Conservation (phyloP, 192 early-diverging fungal genomes). For the Diversispora epigaea region DNA sequence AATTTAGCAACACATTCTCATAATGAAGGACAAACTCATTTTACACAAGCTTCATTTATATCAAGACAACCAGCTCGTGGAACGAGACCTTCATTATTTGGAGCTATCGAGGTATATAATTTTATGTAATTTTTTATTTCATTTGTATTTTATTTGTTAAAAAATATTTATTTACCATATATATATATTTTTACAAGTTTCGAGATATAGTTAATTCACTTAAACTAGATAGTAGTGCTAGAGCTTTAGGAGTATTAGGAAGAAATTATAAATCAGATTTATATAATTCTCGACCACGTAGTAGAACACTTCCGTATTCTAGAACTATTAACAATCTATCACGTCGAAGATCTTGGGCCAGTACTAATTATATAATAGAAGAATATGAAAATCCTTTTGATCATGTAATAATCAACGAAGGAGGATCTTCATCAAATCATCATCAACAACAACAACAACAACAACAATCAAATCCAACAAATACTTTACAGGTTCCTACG, state of each 20-base stretch:
- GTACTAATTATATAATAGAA: background rate
- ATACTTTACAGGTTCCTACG: background rate
- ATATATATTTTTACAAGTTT: constrained; percentile 32
- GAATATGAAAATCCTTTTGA: too few relatives aligned
- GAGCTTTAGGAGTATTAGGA: constrained; percentile 22
- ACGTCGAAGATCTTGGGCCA: background rate
- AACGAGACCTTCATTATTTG: constrained; percentile 53
- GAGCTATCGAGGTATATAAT: constrained; percentile 61
- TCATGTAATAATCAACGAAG: too few relatives aligned
- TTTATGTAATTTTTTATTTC: background rate
- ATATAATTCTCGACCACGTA: constrained; percentile 1
- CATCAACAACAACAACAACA: too few relatives aligned
- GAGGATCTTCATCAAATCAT: too few relatives aligned
- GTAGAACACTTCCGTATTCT: background rate
- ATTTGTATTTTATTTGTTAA: background rate
- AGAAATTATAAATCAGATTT: constrained; percentile 14
- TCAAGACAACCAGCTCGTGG: constrained; percentile 37
- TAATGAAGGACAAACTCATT: background rate
- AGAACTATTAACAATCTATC: background rate
- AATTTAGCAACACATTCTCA: constrained; percentile 13
- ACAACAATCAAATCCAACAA: too few relatives aligned
- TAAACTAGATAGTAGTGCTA: constrained; percentile 30
- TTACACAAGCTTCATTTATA: constrained; percentile 1
- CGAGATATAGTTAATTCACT: constrained; percentile 44
- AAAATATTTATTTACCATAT: background rate